Percentiles rank a stretch among this genome's conserved stretches.
These are phyloP conservation scores for Ochromonas danica DNA, from an alignment of 108 stramenopile species.

Conservation along the genomic window DNA sequence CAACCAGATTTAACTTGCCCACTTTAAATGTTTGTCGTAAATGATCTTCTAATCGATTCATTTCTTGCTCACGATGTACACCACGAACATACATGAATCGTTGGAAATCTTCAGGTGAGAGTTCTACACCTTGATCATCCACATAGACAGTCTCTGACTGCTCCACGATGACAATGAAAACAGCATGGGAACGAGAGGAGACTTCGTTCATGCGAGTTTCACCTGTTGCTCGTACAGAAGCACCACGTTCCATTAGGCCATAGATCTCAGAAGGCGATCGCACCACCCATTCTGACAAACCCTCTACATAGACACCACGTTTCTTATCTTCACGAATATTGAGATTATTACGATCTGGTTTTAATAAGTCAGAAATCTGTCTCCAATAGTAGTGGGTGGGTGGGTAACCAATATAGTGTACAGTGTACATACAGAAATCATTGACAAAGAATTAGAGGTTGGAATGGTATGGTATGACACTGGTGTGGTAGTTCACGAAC, in stretches of 20 bases:
- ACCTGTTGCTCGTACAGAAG: constrained; percentile 60
- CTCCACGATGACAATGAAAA: constrained; percentile 68
- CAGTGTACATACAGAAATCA: not conserved
- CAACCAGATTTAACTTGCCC: constrained; percentile 67
- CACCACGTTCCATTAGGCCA: constrained; percentile 67
- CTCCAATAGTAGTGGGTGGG: not conserved
- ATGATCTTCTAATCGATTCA: constrained; percentile 48
- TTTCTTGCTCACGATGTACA: constrained; percentile 42
- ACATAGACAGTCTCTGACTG: constrained; percentile 54
- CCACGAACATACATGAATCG: constrained; percentile 39
- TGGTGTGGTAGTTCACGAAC: no score
- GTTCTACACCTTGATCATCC: constrained; percentile 49
- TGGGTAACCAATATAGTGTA: not conserved
- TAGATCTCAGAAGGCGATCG: constrained; percentile 64
- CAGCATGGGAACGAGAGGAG: constrained; percentile 57
- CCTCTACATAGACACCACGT: constrained; percentile 65
- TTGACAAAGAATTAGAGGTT: no score
- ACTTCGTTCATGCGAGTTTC: constrained; percentile 63
- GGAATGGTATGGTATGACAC: no score
- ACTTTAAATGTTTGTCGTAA: constrained; percentile 63
- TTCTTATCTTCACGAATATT: constrained; percentile 60
- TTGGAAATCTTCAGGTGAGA: constrained; percentile 49
- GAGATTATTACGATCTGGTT: constrained; percentile 62
- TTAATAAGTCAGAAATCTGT: constrained; percentile 61
- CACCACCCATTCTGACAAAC: constrained; percentile 68